phyloP scores from a whole-genome alignment of 2,329 filamentous ascomycete species.

The Monilinia fructicola region DNA sequence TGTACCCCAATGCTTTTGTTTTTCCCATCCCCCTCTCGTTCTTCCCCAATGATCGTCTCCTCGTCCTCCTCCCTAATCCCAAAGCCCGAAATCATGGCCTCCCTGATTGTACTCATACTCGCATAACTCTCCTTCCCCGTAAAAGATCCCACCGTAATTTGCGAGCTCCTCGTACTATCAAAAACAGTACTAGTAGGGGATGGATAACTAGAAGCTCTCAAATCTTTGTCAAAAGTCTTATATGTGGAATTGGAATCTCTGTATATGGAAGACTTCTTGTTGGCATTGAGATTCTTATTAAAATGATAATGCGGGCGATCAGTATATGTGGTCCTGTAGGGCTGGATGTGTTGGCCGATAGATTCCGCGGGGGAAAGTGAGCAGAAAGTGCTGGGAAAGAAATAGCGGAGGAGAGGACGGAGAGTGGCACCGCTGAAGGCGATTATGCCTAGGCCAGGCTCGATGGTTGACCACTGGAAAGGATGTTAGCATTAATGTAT shows the following conservation, averaged over 20 bases:
- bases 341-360: background rate
- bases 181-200: background rate
- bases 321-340: background rate
- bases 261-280: background rate
- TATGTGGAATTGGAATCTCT: slow-evolving; percentile 2
- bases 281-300: background rate
- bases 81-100: background rate
- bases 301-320: background rate
- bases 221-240: background rate
- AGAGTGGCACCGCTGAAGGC: slow-evolving; percentile 51
- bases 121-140: background rate
- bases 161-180: background rate
- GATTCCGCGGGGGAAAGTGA: background rate
- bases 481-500: slow-evolving; percentile 32
- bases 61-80: background rate
- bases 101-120: background rate
- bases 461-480: slow-evolving; percentile 51
- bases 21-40: background rate
- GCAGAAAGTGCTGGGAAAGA: slow-evolving; percentile 24
- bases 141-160: background rate
- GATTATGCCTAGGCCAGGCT: slow-evolving; percentile 50
- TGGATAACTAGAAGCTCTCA: background rate
- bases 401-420: slow-evolving; percentile 44
- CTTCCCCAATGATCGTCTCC: background rate
- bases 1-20: background rate